phyloP scores from a whole-genome alignment of 2,329 filamentous ascomycete genomes.

The Pseudocercospora crystallina region DNA sequence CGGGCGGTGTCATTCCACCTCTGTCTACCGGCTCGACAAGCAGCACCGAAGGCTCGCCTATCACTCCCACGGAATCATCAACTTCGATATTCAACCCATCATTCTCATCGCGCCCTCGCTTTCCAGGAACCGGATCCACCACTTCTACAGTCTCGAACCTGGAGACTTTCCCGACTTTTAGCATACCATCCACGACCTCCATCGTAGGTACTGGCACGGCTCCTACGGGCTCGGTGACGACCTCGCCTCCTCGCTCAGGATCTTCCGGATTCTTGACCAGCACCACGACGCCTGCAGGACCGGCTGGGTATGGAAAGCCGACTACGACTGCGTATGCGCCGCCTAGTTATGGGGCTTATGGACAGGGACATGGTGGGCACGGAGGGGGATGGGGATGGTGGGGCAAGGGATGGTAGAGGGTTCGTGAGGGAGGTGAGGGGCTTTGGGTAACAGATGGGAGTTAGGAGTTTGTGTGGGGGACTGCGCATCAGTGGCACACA shows the following conservation, averaged over 20 bases:
- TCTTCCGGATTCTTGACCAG: too few relatives aligned
- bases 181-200: too few relatives aligned
- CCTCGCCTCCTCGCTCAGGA: too few relatives aligned
- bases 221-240: too few relatives aligned
- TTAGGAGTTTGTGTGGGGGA: too few relatives aligned
- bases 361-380: neutral
- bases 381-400: conserved; percentile 1
- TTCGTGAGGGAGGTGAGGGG: neutral
- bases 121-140: conserved; percentile 5
- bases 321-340: neutral
- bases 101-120: neutral
- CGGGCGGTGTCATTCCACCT: too few relatives aligned
- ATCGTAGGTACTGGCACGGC: neutral
- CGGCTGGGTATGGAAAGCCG: too few relatives aligned
- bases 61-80: conserved; percentile 1
- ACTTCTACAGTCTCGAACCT: neutral
- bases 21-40: neutral
- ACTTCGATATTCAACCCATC: too few relatives aligned
- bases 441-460: too few relatives aligned
- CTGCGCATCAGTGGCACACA: neutral
- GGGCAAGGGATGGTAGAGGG: neutral
- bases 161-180: conserved; percentile 1
- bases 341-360: neutral
- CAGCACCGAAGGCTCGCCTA: conserved; percentile 9
- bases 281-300: too few relatives aligned